phyloP scores from a whole-genome alignment of 371 early-diverging fungal genomes.

The Zychaea mexicana region DNA sequence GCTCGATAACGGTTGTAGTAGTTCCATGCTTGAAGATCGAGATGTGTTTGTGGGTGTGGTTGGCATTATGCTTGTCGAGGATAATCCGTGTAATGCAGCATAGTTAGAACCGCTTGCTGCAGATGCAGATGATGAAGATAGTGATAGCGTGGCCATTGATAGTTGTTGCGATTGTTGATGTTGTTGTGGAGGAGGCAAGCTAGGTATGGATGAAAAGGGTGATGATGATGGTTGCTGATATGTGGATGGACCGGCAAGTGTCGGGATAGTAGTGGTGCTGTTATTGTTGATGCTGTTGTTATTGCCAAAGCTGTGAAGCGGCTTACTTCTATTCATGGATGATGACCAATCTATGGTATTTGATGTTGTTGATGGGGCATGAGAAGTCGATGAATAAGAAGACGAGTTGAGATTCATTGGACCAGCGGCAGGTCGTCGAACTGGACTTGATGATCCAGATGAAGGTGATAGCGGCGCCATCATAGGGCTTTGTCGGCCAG shows the following conservation, averaged over 20 bases:
- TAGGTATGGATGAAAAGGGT: slow-evolving; percentile 7
- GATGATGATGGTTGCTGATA: too few species aligned
- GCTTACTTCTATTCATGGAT: neutral
- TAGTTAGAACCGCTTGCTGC: slow-evolving; percentile 9
- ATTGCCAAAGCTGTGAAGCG: slow-evolving; percentile 1
- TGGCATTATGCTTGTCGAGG: slow-evolving; percentile 8
- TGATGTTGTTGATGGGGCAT: slow-evolving; percentile 3
- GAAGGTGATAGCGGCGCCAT: slow-evolving; percentile 8
- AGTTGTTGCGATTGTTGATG: neutral
- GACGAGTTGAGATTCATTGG: neutral
- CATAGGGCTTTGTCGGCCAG: slow-evolving; percentile 15
- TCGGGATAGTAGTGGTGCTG: slow-evolving; percentile 1
- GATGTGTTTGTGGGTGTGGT: slow-evolving; percentile 10
- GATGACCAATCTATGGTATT: slow-evolving; percentile 1
- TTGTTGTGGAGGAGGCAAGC: slow-evolving; percentile 14
- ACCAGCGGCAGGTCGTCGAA: slow-evolving; percentile 5
- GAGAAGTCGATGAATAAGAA: neutral
- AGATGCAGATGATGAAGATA: neutral
- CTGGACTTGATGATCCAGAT: slow-evolving; percentile 11
- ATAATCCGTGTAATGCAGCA: slow-evolving; percentile 15
- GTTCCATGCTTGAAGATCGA: slow-evolving; percentile 24
- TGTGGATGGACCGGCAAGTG: neutral
- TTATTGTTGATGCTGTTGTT: too few species aligned
- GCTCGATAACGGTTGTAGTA: slow-evolving; percentile 26
- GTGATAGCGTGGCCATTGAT: neutral